phyloP scores from a whole-genome alignment of 225 moss, liverwort and hornwort genomes.

The Lunularia cruciata region DNA sequence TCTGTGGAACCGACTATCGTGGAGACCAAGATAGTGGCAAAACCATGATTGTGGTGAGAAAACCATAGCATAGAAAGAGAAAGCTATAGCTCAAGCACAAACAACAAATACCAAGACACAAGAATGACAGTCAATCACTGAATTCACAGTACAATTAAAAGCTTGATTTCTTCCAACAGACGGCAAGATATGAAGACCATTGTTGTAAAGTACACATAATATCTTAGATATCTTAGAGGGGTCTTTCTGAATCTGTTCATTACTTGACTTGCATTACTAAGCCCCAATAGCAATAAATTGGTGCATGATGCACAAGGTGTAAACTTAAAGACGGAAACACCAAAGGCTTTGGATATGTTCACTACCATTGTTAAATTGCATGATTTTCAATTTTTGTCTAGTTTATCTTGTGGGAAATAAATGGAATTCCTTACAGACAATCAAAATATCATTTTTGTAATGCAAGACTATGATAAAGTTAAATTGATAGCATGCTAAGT shows the following conservation, averaged over 20 bases:
- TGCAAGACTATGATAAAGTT: too few relatives aligned
- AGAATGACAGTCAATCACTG: slow-evolving; percentile 12
- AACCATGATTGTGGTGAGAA: slow-evolving; percentile 52
- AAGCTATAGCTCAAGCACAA: slow-evolving; percentile 35
- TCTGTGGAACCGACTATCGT: slow-evolving; percentile 32
- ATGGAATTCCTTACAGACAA: too few relatives aligned
- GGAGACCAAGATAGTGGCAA: slow-evolving; percentile 51
- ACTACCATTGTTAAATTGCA: too few relatives aligned
- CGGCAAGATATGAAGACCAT: slow-evolving; percentile 5
- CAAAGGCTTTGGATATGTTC: too few relatives aligned
- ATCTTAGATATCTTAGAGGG: background rate
- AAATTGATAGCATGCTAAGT: too few relatives aligned
- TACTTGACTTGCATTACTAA: slow-evolving; percentile 18
- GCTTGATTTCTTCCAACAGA: background rate
- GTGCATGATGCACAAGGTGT: too few relatives aligned
- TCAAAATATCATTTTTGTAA: too few relatives aligned
- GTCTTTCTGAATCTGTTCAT: slow-evolving; percentile 6
- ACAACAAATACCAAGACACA: slow-evolving; percentile 19
- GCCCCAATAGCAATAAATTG: too few relatives aligned
- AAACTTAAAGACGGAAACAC: too few relatives aligned
- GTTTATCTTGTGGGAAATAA: too few relatives aligned
- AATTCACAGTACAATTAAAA: slow-evolving; percentile 24
- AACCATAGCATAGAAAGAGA: slow-evolving; percentile 32
- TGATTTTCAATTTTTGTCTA: too few relatives aligned
- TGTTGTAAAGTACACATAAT: slow-evolving; percentile 24